Conservation (phyloP, 2,329 filamentous ascomycete genomes). For the Fusarium dlaminii region DNA sequence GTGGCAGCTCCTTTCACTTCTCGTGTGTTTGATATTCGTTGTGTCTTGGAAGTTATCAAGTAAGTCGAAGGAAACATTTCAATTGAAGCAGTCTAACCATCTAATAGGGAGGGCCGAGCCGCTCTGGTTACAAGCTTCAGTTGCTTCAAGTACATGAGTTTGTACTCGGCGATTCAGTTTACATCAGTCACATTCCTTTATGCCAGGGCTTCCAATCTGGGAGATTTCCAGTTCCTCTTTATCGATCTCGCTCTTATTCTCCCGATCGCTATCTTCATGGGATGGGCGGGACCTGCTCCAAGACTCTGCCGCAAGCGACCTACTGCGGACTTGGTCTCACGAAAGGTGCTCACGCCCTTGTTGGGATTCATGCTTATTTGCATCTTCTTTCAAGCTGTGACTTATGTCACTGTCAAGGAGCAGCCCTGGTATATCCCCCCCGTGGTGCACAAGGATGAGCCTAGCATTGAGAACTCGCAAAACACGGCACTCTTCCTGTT, state of each 20-base stretch:
- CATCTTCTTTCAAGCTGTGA: constrained; percentile 78
- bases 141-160: constrained; percentile 99
- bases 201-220: constrained; percentile 90
- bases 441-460: constrained; percentile 77
- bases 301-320: constrained; percentile 84
- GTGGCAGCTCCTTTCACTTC: constrained; percentile 99
- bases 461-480: constrained; percentile 89
- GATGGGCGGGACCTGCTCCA: constrained; percentile 89
- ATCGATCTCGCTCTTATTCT: constrained; percentile 94
- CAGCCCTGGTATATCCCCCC: constrained; percentile 92
- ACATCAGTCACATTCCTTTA: constrained; percentile 97
- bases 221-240: constrained; percentile 97
- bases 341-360: constrained; percentile 89
- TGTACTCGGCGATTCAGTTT: constrained; percentile 99
- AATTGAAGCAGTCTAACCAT: constrained; percentile 31
- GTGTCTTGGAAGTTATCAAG: constrained; percentile 91
- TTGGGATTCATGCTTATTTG: constrained; percentile 88
- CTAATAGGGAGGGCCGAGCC: constrained; percentile 81
- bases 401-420: constrained; percentile 76
- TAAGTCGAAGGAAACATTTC: constrained; percentile 47
- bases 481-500: constrained; percentile 91
- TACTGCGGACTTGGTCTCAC: constrained; percentile 89
- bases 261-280: constrained; percentile 98
- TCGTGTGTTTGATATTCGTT: constrained; percentile 93
- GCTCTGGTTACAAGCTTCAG: constrained; percentile 98